Conservation (phyloP, 2,329 filamentous ascomycete genomes). For the Hymenoscyphus repandus region DNA sequence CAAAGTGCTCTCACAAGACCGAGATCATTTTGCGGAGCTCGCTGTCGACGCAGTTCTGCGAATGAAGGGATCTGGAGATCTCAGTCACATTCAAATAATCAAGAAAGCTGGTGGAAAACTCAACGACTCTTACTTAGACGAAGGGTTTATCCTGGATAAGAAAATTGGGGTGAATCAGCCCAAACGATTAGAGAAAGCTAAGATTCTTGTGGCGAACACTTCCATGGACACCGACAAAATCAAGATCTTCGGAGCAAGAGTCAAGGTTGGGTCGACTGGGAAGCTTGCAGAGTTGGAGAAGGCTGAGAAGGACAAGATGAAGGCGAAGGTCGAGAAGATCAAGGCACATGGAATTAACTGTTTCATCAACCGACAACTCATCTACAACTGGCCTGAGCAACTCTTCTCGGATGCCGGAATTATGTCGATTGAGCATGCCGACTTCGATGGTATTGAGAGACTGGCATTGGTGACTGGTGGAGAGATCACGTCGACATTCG, state of each 20-base stretch:
- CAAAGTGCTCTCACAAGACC: constrained; percentile 92
- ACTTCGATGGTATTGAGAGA: constrained; percentile 97
- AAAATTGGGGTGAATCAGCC: constrained; percentile 99
- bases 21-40: constrained; percentile 83
- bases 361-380: constrained; percentile 98
- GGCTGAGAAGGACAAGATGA: constrained; percentile 99
- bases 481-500: constrained; percentile 96
- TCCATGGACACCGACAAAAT: constrained; percentile 99
- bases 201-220: constrained; percentile 96
- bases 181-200: constrained; percentile 94
- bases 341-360: constrained; percentile 99
- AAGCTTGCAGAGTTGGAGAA: constrained; percentile 98
- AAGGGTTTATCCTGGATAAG: constrained; percentile 98
- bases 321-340: constrained; percentile 97
- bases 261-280: constrained; percentile 93
- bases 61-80: constrained; percentile 82
- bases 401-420: constrained; percentile 97
- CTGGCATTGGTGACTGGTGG: constrained; percentile 92
- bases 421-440: constrained; percentile 96
- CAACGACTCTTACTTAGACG: constrained; percentile 93
- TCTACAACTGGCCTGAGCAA: constrained; percentile 99
- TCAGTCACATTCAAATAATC: constrained; percentile 98
- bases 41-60: constrained; percentile 89
- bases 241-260: constrained; percentile 96
- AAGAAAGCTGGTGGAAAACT: constrained; percentile 99